phyloP scores from a whole-genome alignment of 805 yeast genomes.

The Schwanniomyces polymorphus region DNA sequence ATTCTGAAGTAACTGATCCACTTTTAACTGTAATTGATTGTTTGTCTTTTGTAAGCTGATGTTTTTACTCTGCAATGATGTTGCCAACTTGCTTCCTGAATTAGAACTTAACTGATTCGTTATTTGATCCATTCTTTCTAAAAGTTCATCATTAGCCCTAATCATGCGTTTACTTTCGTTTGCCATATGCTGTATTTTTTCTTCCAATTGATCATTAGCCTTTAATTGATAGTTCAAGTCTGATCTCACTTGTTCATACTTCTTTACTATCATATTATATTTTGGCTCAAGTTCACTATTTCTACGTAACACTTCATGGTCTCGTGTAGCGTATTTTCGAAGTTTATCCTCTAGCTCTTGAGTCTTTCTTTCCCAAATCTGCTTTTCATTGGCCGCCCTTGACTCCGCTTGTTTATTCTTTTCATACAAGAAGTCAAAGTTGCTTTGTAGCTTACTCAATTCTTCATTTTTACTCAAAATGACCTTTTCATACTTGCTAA shows the following conservation, averaged over 20 bases:
- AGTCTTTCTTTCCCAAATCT: constrained; percentile 18
- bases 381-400: constrained; percentile 29
- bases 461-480: constrained; percentile 32
- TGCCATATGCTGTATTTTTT: constrained; percentile 31
- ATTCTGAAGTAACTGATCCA: constrained; percentile 49
- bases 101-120: constrained; percentile 7
- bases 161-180: constrained; percentile 13
- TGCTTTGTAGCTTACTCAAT: constrained; percentile 29
- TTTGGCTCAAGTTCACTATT: constrained; percentile 12
- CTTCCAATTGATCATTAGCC: constrained; percentile 38
- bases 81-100: constrained; percentile 7
- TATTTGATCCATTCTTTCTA: constrained; percentile 18
- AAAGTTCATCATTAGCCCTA: constrained; percentile 28
- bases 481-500: constrained; percentile 25
- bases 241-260: constrained; percentile 33
- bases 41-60: constrained; percentile 46
- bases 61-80: constrained; percentile 28
- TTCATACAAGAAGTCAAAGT: constrained; percentile 34
- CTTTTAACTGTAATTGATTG: constrained; percentile 52
- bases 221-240: constrained; percentile 34
- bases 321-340: neutral
- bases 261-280: constrained; percentile 21
- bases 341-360: neutral
- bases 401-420: constrained; percentile 33
- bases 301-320: constrained; percentile 14